These are phyloP conservation scores for Pythium brassicae DNA, from an alignment of 352 stramenopile genomes.

Conservation along the genomic window DNA sequence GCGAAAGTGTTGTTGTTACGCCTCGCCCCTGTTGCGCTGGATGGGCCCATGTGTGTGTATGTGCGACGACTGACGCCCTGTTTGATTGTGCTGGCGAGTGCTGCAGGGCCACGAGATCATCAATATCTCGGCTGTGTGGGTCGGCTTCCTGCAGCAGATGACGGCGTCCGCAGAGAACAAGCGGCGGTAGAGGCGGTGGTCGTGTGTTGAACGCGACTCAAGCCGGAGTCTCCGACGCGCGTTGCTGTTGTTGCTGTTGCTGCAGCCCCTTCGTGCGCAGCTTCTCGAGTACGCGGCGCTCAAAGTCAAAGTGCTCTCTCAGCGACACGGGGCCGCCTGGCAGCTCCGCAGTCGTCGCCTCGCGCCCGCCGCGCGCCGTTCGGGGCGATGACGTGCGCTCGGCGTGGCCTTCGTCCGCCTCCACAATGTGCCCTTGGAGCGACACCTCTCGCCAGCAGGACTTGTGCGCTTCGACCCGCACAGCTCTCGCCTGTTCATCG, in stretches of 20 bases:
- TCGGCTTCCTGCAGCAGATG: constrained; percentile 59
- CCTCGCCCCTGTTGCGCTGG: too few species aligned
- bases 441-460: constrained; percentile 61
- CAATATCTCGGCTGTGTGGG: constrained; percentile 68
- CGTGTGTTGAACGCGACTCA: constrained; percentile 6
- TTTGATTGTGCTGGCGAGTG: not conserved
- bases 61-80: not conserved
- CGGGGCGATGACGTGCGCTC: constrained; percentile 11
- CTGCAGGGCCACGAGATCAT: constrained; percentile 67
- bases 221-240: constrained; percentile 9
- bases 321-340: constrained; percentile 44
- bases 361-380: constrained; percentile 6
- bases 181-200: constrained; percentile 18
- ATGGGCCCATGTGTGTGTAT: not conserved
- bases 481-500: constrained; percentile 35
- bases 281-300: constrained; percentile 46
- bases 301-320: constrained; percentile 48
- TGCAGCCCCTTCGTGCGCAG: constrained; percentile 34
- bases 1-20: too few species aligned
- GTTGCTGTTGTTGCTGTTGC: constrained; percentile 22
- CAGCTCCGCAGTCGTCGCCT: constrained; percentile 19
- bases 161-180: constrained; percentile 37
- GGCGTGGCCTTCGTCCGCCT: constrained; percentile 33
- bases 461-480: constrained; percentile 72
- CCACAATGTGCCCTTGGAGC: constrained; percentile 70